Conservation (phyloP, 2,329 filamentous ascomycete genomes). For the Thermothelomyces thermophilus region DNA sequence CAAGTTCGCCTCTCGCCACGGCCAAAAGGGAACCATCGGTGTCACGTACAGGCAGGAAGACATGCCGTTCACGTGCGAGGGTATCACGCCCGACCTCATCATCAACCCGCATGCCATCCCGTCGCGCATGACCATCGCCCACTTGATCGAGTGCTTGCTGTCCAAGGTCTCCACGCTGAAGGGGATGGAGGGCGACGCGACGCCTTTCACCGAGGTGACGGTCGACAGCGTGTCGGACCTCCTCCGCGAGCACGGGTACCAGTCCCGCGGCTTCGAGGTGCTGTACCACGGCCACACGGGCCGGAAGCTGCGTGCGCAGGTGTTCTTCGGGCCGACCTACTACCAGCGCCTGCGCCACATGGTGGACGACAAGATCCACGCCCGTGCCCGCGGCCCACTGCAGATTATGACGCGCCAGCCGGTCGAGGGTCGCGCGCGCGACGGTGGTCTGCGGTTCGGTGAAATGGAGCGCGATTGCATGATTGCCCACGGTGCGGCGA, state of each 20-base stretch:
- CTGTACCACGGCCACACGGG: slow-evolving; percentile 99
- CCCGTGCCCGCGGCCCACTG: slow-evolving; percentile 90
- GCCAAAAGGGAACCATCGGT: slow-evolving; percentile 98
- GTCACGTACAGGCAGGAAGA: slow-evolving; percentile 97
- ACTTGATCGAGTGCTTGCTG: slow-evolving; percentile 97
- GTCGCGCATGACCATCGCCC: slow-evolving; percentile 99
- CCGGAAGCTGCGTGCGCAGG: slow-evolving; percentile 83
- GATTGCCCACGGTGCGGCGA: slow-evolving; percentile 97
- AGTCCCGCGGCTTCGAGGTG: slow-evolving; percentile 93
- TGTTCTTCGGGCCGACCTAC: slow-evolving; percentile 97
- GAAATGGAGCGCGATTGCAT: slow-evolving; percentile 99
- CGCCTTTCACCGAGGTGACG: slow-evolving; percentile 95
- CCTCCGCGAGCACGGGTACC: slow-evolving; percentile 83
- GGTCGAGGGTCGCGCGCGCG: slow-evolving; percentile 94
- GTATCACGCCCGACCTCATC: slow-evolving; percentile 89
- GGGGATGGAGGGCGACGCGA: slow-evolving; percentile 94
- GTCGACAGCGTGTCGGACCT: slow-evolving; percentile 87
- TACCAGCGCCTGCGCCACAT: slow-evolving; percentile 98
- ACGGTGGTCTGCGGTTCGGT: slow-evolving; percentile 97
- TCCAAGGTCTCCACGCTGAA: slow-evolving; percentile 92
- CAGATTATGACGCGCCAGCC: slow-evolving; percentile 97
- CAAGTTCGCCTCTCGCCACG: slow-evolving; percentile 98
- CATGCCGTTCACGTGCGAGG: slow-evolving; percentile 94
- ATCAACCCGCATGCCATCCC: slow-evolving; percentile 99
- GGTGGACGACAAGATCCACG: slow-evolving; percentile 99